These are phyloP conservation scores for Filosporella fistucella DNA, from an alignment of 495 filamentous ascomycete species.

Conservation along the genomic window DNA sequence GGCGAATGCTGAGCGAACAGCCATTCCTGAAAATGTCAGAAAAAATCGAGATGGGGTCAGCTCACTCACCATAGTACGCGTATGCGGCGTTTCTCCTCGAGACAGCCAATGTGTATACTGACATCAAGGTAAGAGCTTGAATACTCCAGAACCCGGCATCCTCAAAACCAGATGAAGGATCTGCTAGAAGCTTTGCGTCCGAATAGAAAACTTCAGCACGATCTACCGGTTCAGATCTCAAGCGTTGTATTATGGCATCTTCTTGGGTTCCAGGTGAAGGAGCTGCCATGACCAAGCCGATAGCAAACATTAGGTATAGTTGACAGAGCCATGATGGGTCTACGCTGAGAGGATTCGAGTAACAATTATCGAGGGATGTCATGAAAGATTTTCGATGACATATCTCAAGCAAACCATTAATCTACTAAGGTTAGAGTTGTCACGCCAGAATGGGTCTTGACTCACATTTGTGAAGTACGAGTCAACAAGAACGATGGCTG, in stretches of 20 bases:
- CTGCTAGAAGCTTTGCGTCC: conserved; percentile 48
- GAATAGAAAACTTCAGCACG: conserved; percentile 55
- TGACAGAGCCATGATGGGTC: conserved; percentile 41
- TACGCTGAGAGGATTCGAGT: conserved; percentile 44
- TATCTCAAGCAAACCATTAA: conserved; percentile 49
- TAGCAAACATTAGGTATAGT: conserved; percentile 49
- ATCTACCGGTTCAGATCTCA: conserved; percentile 30
- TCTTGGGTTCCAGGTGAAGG: conserved; percentile 42
- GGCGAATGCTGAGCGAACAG: conserved; percentile 54
- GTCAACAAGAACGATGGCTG: conserved; percentile 47
- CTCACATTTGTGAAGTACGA: conserved; percentile 58
- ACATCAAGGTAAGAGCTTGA: conserved; percentile 56
- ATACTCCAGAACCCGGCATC: conserved; percentile 61
- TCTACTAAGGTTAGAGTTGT: conserved; percentile 30
- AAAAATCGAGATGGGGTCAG: neutral
- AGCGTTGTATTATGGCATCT: conserved; percentile 42
- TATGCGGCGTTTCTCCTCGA: conserved; percentile 57
- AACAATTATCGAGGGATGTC: conserved; percentile 43
- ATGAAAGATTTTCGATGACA: conserved; percentile 48
- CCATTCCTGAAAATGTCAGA: conserved; percentile 47
- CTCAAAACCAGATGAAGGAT: conserved; percentile 53
- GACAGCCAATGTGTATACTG: conserved; percentile 52
- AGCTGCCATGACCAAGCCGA: conserved; percentile 53
- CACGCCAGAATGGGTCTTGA: neutral
- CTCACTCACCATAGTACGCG: conserved; percentile 47